Percentiles rank a stretch among this genome's conserved stretches.
These are phyloP conservation scores for Canariomyces notabilis DNA, from an alignment of 2,329 filamentous ascomycete genomes.

Conservation along the genomic window DNA sequence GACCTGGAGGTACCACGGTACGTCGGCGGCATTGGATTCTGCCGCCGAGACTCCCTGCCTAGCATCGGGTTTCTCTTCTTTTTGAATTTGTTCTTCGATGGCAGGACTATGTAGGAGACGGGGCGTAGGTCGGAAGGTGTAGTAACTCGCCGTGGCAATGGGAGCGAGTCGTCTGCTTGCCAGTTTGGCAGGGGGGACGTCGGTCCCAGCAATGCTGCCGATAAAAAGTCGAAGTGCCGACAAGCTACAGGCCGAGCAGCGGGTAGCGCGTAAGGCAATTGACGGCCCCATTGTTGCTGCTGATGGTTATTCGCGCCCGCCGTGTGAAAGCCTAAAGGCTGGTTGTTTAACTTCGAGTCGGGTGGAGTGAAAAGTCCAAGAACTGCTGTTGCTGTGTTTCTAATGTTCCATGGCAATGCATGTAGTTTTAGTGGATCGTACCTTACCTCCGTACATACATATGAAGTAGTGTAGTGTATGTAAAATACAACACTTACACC, in stretches of 20 bases:
- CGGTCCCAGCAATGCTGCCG: conserved; percentile 7
- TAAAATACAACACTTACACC: too few species aligned
- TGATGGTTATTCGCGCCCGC: neutral
- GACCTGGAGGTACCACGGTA: conserved; percentile 78
- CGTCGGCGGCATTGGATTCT: conserved; percentile 19
- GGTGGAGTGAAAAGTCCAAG: too few species aligned
- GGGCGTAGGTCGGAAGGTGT: conserved; percentile 20
- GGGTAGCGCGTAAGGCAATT: conserved; percentile 21
- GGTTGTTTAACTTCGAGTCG: too few species aligned
- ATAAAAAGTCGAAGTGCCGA: conserved; percentile 25
- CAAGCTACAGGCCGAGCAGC: conserved; percentile 28
- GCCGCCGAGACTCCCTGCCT: neutral
- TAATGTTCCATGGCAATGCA: too few species aligned
- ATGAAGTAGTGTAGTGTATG: too few species aligned
- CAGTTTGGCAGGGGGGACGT: conserved; percentile 4
- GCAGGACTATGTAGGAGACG: conserved; percentile 16
- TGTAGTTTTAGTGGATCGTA: too few species aligned
- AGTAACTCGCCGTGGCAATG: conserved; percentile 12
- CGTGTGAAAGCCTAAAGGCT: too few species aligned
- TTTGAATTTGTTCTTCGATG: conserved; percentile 21
- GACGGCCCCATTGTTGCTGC: conserved; percentile 22
- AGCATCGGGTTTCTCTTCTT: conserved; percentile 7
- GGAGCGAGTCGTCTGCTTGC: conserved; percentile 1
- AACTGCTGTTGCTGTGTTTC: too few species aligned
- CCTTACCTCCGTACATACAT: too few species aligned